Base-by-base conservation (phyloP, 192 early-diverging fungal genomes). In the Coemansia reversa region DNA sequence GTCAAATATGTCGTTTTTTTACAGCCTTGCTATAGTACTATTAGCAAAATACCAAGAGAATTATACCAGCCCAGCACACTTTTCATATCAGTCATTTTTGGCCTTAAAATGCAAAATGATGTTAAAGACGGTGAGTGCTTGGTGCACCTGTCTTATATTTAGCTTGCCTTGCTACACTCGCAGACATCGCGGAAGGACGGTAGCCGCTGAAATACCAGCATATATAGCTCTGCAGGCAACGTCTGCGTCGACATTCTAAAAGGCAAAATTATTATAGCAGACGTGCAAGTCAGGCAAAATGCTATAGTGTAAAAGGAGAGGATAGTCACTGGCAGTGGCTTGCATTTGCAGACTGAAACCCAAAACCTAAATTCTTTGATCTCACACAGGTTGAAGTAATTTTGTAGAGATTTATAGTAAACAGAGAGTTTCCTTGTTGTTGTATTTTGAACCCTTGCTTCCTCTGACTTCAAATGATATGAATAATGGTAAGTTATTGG, bases 161-260 rank as follows among this genome's bases (percentile, higher is more conserved):
- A 39, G 12, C 35, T 39, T 39, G 35, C 60, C 65, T 60, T 63
- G 66, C 75, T 72, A 59, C 75, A 72, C 24, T 69, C 59, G 66
- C 70, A 78, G 1, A 78, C 49, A 25, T 64, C 60, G 50, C 59
- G 14, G 58, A 58, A 60, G 3, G 60, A 62, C 9, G 42, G 28
- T 7, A 78, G 66, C 14, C 47, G 25, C 45, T 67, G 60, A 30
- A 78, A 63, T 32, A 79, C 39, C 32, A 70, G 7, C 25, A 73
- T 48, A 16, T 39, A 66, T 14, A 79, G 60, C 54, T 79, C 76
- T 16, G 63, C 55, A 5, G 76, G 76, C 18, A 79, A 56, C 7
- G 11, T 14, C 22, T 42, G 30, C 4, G 35, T 39, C 35, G 12
- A 11, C 35, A 39, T 39, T 11, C 35, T 11, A 9, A 39, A 39